Base-by-base conservation (phyloP, 345 rosid species). In the Rhizophora mangle region DNA sequence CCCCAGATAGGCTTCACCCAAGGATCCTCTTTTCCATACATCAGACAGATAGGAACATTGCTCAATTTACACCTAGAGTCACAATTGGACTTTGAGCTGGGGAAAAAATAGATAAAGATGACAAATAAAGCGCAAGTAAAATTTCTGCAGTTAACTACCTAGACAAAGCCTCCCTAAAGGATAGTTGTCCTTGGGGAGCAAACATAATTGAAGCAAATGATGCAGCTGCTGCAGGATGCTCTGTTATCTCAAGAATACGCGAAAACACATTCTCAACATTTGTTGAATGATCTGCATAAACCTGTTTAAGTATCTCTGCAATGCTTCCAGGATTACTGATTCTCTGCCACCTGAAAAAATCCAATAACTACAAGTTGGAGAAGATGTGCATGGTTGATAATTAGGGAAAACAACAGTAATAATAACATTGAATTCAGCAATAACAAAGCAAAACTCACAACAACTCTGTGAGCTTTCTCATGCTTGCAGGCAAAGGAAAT, bases 1-100 rank as follows among this genome's bases (percentile, higher is more conserved):
- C 92, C 97, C 97, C 96, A 91, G 8, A 91, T n/a, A 11, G 99
- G 99, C 80, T 72, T 87, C 78, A 91, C 97, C 97, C 97, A 95
- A 22, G 98, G 98, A 67, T 94, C 97, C 77, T 94, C 96, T 81
- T 81, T 94, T 73, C 98, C 98, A 39, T 94, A 91, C 85, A 89
- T 51, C 54, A 94, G 96, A 78, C 96, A 91, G 79, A 91, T 71
- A 0, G 92, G 88, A 65, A 89, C 82, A 60, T 72, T 60, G 68
- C 77, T 86, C 75, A 63, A 63, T 67, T 76, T 85, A 73, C 96
- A 88, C 84, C 97, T 94, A 68, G 56, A 77, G 60, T 36, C 5
- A 77, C 11, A 55, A 68, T 72, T 54, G 54, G 56, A 18, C 46
- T 20, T 18, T n/a, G 1, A 71, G 63, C 62, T 49, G 31, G 71